Base-by-base conservation (phyloP, 352 stramenopile genomes). In the Globisporangium carolinianum region DNA sequence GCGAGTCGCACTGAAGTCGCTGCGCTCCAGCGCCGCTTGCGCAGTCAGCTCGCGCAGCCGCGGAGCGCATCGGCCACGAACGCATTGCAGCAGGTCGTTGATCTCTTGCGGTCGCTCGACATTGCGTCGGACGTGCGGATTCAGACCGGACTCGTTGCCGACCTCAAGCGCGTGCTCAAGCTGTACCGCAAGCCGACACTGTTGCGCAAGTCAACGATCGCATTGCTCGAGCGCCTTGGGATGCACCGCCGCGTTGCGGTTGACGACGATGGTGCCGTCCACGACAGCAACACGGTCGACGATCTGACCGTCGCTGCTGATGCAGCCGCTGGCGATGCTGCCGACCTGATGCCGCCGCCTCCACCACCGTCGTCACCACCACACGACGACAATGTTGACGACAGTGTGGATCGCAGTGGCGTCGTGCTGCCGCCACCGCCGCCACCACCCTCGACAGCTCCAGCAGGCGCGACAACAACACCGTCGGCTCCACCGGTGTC, bases 181-280 rank as follows among this genome's bases (percentile, higher is more conserved):
- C 65, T 69, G 0, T 91, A 88, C 61, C 87, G 76, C 60, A 91
- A 91, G 69, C 83, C 83, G n/a, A 87, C 77, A 18, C 68, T 91
- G 46, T 58, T 94, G 45, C 83, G 83, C 11, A 87, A 86, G 58
- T 67, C 75, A 48, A 89, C 78, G 6, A 82, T 89, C 51, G 74
- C 69, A 41, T 61, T 94, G 7, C 56, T 94, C n/a, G 81, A 90
- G 47, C 81, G 57, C 8, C 58, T 91, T 6, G 83, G 83, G 3
- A 87, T 89, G 75, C 87, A 67, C 38, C 74, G 75, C 14, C 80
- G 80, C 4, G 56, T 72, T 6, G 68, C 72, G 9, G 45, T 17
- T 15, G 71, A 82, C 1, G 62, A 73, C 41, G 60, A 47, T 10
- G 37, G 53, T 6, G 53, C 66, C 11, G 6, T 45, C 6, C 35